Percentiles rank a stretch among this genome's conserved stretches.
Evolutionary conservation across 257 asterid species (phyloP).

Genomic region (Penstemon barbatus): DNA sequence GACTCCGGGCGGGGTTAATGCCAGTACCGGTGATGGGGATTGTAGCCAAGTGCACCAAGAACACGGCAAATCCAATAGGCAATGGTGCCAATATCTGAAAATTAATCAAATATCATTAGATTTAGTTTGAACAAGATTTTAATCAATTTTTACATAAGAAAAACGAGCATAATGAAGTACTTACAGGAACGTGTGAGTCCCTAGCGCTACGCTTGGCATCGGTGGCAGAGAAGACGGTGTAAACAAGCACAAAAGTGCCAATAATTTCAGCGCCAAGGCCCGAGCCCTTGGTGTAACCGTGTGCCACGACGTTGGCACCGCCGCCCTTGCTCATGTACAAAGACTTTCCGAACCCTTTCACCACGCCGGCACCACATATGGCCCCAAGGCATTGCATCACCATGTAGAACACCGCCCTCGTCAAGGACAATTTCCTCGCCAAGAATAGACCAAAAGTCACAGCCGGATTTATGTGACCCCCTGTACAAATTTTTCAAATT

Average conservation of each 20-base stretch:
- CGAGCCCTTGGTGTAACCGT: slow-evolving; percentile 44
- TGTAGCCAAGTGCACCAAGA: slow-evolving; percentile 49
- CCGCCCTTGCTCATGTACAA: slow-evolving; percentile 43
- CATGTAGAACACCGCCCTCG: slow-evolving; percentile 42
- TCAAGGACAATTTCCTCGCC: slow-evolving; percentile 43
- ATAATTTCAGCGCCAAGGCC: slow-evolving; percentile 52
- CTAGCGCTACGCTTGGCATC: slow-evolving; percentile 54
- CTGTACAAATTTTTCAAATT: slow-evolving; percentile 1
- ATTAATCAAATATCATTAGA: background rate
- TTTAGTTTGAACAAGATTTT: too few species aligned
- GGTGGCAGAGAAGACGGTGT: slow-evolving; percentile 53
- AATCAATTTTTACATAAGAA: background rate
- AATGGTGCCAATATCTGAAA: slow-evolving; percentile 44
- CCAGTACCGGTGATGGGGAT: slow-evolving; percentile 49
- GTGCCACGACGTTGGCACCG: slow-evolving; percentile 43
- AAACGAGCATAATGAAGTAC: slow-evolving; percentile 14
- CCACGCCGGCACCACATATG: slow-evolving; percentile 49
- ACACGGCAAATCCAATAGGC: slow-evolving; percentile 52
- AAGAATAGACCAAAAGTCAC: slow-evolving; percentile 47
- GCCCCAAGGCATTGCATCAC: slow-evolving; percentile 48
- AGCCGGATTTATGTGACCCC: slow-evolving; percentile 51
- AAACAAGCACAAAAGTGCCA: slow-evolving; percentile 44
- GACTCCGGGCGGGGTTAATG: slow-evolving; percentile 44
- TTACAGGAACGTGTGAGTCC: slow-evolving; percentile 52
- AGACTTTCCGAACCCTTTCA: slow-evolving; percentile 39